Evolutionary conservation across 495 filamentous ascomycete species (phyloP).

Genomic region (Tuber magnatum): DNA sequence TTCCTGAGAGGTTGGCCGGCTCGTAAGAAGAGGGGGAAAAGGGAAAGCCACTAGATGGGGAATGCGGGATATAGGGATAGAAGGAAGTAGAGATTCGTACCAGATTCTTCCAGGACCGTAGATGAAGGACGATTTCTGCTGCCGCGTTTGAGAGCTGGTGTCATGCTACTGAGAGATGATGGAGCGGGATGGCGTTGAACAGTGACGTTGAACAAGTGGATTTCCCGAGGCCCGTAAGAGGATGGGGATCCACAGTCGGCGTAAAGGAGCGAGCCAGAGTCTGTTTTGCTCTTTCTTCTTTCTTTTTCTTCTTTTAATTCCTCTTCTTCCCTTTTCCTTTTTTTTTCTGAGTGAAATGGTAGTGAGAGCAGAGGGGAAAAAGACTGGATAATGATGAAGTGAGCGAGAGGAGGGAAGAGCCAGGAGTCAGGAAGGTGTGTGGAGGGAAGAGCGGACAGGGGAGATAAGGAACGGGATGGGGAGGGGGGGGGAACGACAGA

Average conservation of each 20-base stretch:
- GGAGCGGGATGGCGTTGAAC: conserved; percentile 21
- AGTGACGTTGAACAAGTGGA: background rate
- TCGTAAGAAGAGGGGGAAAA: conserved; percentile 35
- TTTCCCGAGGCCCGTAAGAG: conserved; percentile 5
- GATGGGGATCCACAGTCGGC: conserved; percentile 7
- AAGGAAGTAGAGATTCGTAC: conserved; percentile 25
- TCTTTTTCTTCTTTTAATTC: background rate
- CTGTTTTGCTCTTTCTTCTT: background rate
- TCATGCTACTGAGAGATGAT: conserved; percentile 36
- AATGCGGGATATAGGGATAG: conserved; percentile 7
- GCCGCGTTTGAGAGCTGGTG: conserved; percentile 39
- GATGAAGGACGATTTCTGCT: conserved; percentile 40
- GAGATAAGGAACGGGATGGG: conserved; percentile 21
- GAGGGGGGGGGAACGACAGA: conserved; percentile 14
- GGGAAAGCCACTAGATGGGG: conserved; percentile 15
- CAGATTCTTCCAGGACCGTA: conserved; percentile 38
- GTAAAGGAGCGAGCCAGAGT: background rate
- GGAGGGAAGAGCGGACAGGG: conserved; percentile 24
- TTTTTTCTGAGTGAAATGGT: background rate
- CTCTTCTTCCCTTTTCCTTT: background rate
- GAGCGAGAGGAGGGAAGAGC: background rate
- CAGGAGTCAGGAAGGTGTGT: conserved; percentile 9
- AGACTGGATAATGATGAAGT: conserved; percentile 6
- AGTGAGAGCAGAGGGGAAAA: background rate
- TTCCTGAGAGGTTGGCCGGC: conserved; percentile 38